Conservation (phyloP, 164 flowering plant species). For the Vitis riparia region DNA sequence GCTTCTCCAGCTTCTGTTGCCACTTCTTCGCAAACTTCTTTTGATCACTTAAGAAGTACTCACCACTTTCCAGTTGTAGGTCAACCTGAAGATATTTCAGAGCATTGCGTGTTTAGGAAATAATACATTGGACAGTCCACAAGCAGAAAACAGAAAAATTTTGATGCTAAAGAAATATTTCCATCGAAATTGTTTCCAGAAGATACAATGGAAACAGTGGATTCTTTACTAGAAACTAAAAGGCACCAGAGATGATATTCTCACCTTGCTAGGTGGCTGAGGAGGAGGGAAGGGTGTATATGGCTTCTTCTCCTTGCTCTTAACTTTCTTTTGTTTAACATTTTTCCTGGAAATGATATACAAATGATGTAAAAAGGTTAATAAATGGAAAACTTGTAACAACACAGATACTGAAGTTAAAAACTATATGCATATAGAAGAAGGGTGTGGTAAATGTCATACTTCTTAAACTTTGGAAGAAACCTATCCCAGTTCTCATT, state of each 20-base stretch:
- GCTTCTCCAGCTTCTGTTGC: slow-evolving; percentile 88
- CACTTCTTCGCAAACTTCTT: slow-evolving; percentile 77
- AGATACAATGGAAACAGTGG: too few relatives aligned
- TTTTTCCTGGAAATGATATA: slow-evolving; percentile 67
- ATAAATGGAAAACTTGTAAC: background rate
- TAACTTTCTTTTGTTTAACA: slow-evolving; percentile 78
- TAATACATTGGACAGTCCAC: too few relatives aligned
- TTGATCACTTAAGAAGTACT: slow-evolving; percentile 75
- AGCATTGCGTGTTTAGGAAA: background rate
- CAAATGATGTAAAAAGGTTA: background rate
- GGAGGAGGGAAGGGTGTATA: slow-evolving; percentile 98
- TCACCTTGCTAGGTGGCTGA: slow-evolving; percentile 94
- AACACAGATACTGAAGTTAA: background rate
- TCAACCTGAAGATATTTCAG: slow-evolving; percentile 52
- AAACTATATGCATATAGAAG: background rate
- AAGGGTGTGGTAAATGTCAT: slow-evolving; percentile 16
- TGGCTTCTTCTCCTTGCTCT: slow-evolving; percentile 82
- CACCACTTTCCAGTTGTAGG: slow-evolving; percentile 79
- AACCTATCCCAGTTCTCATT: slow-evolving; percentile 95
- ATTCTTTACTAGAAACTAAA: background rate
- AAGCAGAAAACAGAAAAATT: background rate
- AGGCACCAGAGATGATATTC: background rate
- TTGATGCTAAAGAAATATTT: background rate
- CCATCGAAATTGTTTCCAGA: too few relatives aligned
- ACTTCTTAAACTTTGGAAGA: slow-evolving; percentile 94